Percentiles rank a stretch among this genome's conserved stretches.
Evolutionary conservation across 306 rosid species (phyloP).

Genomic region (Quercus cerris): DNA sequence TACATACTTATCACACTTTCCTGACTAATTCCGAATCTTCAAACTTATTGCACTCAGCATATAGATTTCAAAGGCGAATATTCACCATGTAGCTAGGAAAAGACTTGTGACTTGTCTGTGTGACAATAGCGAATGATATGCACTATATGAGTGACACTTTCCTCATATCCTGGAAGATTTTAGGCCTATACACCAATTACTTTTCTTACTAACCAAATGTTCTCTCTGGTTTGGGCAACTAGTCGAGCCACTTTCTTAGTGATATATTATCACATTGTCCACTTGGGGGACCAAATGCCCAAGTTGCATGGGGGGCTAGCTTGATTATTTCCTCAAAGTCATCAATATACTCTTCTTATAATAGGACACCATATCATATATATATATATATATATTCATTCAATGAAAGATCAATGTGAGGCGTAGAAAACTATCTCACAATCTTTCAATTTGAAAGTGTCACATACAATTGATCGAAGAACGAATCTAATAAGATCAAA

Average conservation of each 20-base stretch:
- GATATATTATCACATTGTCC: background rate
- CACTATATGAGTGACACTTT: background rate
- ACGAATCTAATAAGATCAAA: background rate
- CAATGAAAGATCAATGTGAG: background rate
- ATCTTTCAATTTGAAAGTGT: background rate
- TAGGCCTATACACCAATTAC: background rate
- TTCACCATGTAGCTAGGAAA: too few species aligned
- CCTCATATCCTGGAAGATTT: background rate
- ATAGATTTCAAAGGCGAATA: too few species aligned
- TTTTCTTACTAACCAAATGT: background rate
- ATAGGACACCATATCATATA: background rate
- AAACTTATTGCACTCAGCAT: too few species aligned
- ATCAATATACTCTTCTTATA: background rate
- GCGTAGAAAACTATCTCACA: background rate
- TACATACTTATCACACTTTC: too few species aligned
- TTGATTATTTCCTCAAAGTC: background rate
- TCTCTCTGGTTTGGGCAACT: background rate
- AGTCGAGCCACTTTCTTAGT: background rate
- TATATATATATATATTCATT: background rate
- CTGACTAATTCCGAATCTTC: too few species aligned
- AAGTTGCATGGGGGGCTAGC: background rate
- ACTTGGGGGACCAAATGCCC: background rate
- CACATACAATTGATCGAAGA: background rate
- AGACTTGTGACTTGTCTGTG: background rate
- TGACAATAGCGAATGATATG: background rate